Evolutionary conservation across 345 rosid species (phyloP).

Genomic region (Lumnitzera racemosa): DNA sequence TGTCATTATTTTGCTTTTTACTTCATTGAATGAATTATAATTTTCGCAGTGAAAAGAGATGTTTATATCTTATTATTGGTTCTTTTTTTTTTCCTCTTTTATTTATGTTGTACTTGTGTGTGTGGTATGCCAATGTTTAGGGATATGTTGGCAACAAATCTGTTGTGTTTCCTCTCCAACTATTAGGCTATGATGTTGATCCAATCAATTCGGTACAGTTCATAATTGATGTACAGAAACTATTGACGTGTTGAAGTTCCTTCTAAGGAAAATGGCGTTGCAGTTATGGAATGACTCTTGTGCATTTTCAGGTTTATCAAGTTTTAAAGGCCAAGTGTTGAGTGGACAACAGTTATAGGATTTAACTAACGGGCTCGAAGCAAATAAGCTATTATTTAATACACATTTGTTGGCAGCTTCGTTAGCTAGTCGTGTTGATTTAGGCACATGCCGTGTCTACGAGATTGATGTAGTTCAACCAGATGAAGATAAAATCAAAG

Average conservation of each 20-base stretch:
- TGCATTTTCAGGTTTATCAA: conserved; percentile 69
- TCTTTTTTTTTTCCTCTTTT: neutral
- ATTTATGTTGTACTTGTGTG: neutral
- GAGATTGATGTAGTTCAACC: too few species aligned
- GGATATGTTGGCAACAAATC: conserved; percentile 99
- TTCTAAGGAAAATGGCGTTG: too few species aligned
- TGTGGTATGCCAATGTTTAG: conserved; percentile 19
- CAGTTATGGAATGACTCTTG: conserved; percentile 2
- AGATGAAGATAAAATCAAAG: too few species aligned
- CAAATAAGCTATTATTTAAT: conserved; percentile 64
- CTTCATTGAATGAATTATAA: too few species aligned
- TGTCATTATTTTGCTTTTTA: too few species aligned
- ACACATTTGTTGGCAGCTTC: conserved; percentile 92
- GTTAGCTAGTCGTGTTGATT: neutral
- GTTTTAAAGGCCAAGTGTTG: conserved; percentile 90
- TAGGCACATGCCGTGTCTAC: neutral
- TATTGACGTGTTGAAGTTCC: neutral
- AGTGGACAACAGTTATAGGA: conserved; percentile 86
- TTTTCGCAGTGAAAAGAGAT: too few species aligned
- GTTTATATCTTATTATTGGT: neutral
- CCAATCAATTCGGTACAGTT: conserved; percentile 96
- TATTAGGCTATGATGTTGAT: conserved; percentile 94
- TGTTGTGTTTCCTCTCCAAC: conserved; percentile 91
- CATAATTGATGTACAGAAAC: conserved; percentile 17
- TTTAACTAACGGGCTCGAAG: conserved; percentile 85